Percentiles rank a stretch among this genome's conserved stretches.
Evolutionary conservation across 2,329 filamentous ascomycete species (phyloP).

Genomic region (Alternaria burnsii): DNA sequence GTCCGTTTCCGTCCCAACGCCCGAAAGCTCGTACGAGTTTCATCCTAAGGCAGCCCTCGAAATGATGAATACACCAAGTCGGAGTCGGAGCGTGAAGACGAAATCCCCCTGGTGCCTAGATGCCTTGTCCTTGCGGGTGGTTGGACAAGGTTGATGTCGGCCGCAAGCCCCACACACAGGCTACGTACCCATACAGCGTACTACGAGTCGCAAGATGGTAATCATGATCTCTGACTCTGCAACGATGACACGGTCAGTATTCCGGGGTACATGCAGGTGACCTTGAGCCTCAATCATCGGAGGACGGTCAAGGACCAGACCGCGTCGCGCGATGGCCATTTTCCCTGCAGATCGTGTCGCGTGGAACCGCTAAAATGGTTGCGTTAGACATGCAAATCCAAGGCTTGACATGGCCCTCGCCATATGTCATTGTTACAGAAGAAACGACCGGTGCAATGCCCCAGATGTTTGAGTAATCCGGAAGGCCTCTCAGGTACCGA

Average conservation of each 20-base stretch:
- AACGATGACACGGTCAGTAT: constrained; percentile 1
- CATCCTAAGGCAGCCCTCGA: not conserved
- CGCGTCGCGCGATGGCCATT: constrained; percentile 4
- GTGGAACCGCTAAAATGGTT: not conserved
- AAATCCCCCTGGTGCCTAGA: not conserved
- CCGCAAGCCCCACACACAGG: not conserved
- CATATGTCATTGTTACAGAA: not conserved
- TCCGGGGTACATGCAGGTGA: constrained; percentile 3
- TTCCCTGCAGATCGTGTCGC: constrained; percentile 11
- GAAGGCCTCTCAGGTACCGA: constrained; percentile 5
- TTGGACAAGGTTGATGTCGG: not conserved
- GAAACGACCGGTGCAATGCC: not conserved
- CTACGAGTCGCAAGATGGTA: not conserved
- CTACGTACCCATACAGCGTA: not conserved
- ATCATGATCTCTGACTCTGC: not conserved
- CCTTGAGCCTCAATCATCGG: constrained; percentile 4
- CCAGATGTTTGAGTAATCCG: not conserved
- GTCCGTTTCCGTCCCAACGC: not conserved
- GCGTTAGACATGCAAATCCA: not conserved
- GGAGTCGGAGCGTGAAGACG: not conserved
- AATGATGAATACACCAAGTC: not conserved
- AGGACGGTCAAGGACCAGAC: constrained; percentile 2
- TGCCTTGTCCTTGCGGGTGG: not conserved
- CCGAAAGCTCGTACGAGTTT: not conserved
- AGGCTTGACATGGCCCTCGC: constrained; percentile 1